Evolutionary conservation across 352 stramenopile genomes (phyloP).

Genomic region (Pythium aquatile): DNA sequence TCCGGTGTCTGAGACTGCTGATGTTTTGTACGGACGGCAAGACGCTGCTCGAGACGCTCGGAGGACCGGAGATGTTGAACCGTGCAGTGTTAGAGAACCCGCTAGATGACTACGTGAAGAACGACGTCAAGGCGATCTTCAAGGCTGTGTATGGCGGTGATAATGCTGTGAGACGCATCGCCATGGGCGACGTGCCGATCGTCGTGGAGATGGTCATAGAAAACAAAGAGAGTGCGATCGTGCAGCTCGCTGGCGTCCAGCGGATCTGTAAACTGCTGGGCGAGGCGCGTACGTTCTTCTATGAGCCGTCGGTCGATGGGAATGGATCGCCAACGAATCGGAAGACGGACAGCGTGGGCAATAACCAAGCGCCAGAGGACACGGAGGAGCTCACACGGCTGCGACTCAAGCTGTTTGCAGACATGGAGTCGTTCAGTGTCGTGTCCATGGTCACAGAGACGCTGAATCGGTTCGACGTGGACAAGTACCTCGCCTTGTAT

Average conservation of each 20-base stretch:
- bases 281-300: constrained; percentile 31
- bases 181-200: constrained; percentile 46
- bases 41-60: constrained; percentile 37
- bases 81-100: constrained; percentile 50
- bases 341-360: background rate
- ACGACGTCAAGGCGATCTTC: constrained; percentile 78
- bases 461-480: constrained; percentile 52
- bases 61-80: constrained; percentile 50
- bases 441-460: constrained; percentile 38
- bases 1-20: constrained; percentile 67
- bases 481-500: constrained; percentile 54
- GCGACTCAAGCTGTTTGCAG: constrained; percentile 32
- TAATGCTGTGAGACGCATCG: constrained; percentile 66
- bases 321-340: background rate
- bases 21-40: constrained; percentile 55
- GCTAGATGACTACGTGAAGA: constrained; percentile 72
- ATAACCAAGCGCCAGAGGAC: background rate
- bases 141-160: constrained; percentile 61
- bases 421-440: constrained; percentile 45
- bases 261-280: constrained; percentile 53
- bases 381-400: constrained; percentile 7
- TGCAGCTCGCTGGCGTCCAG: constrained; percentile 52
- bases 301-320: constrained; percentile 13
- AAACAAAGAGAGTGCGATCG: constrained; percentile 54
- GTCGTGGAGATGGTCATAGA: constrained; percentile 67